phyloP scores from a whole-genome alignment of 1,284 basidiomycete species.

The Ganoderma meredithae region DNA sequence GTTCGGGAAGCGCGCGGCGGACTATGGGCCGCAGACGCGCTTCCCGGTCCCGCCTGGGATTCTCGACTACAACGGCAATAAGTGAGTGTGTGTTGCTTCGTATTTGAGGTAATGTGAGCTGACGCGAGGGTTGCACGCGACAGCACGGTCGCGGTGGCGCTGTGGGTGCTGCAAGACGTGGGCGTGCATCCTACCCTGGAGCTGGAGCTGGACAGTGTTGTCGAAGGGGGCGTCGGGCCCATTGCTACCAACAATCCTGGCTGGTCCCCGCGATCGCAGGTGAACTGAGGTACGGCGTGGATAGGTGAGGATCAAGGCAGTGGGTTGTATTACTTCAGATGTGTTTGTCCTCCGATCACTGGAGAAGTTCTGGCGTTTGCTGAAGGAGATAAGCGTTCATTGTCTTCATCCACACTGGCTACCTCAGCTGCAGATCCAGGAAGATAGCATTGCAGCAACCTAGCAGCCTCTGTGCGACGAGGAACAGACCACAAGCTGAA shows the following conservation, averaged over 20 bases:
- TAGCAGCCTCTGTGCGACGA: too few relatives aligned
- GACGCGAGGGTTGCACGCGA: not conserved
- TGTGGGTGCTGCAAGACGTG: slow-evolving; percentile 69
- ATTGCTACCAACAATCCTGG: slow-evolving; percentile 65
- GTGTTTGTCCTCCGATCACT: not conserved
- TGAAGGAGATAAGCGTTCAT: too few relatives aligned
- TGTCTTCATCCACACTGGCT: too few relatives aligned
- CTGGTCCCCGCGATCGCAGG: slow-evolving; percentile 45
- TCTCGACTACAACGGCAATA: slow-evolving; percentile 70
- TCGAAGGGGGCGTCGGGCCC: slow-evolving; percentile 70
- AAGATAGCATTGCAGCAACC: too few relatives aligned
- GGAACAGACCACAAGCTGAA: too few relatives aligned
- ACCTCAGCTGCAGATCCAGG: too few relatives aligned
- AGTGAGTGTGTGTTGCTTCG: slow-evolving; percentile 54
- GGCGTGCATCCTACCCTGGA: slow-evolving; percentile 59
- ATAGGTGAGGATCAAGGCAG: not conserved
- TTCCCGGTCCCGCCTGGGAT: slow-evolving; percentile 85
- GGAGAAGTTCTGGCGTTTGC: too few relatives aligned
- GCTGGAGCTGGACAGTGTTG: slow-evolving; percentile 61
- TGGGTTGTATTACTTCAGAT: not conserved
- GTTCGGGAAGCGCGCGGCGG: slow-evolving; percentile 68
- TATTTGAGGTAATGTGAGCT: not conserved
- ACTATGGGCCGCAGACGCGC: slow-evolving; percentile 68
- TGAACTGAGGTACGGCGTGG: not conserved
- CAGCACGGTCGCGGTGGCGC: slow-evolving; percentile 74